phyloP scores from a whole-genome alignment of 73 alveolate genomes.

The Effrenium voratum region DNA sequence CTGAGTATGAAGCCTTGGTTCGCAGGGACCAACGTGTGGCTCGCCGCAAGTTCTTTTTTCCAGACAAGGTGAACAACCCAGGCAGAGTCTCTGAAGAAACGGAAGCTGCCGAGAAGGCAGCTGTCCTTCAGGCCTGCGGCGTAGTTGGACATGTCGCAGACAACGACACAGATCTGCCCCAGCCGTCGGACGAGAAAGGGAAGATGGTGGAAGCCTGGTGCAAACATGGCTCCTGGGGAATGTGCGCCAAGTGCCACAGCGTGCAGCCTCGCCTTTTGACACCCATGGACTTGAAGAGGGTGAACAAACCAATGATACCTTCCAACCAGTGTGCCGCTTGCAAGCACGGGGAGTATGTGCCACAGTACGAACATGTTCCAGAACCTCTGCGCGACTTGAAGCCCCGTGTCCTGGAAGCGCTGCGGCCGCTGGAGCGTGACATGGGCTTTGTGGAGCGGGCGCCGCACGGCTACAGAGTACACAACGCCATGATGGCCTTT shows the following conservation, averaged over 20 bases:
- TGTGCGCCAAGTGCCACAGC: neutral
- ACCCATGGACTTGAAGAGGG: neutral
- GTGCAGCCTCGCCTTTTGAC: neutral
- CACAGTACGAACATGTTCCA: neutral
- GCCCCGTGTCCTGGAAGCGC: neutral
- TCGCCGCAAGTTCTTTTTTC: slow-evolving; percentile 36
- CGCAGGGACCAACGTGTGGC: neutral
- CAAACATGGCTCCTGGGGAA: slow-evolving; percentile 16
- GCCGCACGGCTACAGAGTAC: slow-evolving; percentile 49
- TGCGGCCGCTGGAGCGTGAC: neutral
- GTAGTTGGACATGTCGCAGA: neutral
- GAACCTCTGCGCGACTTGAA: neutral
- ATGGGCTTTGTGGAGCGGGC: neutral
- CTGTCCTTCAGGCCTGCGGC: neutral
- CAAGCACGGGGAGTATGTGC: neutral
- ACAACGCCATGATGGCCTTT: slow-evolving; percentile 23
- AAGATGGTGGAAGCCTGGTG: neutral
- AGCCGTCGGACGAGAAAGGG: neutral
- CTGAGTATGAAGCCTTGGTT: neutral
- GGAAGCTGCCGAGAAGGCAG: neutral
- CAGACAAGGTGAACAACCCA: neutral
- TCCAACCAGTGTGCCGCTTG: neutral
- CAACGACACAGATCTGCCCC: slow-evolving; percentile 25
- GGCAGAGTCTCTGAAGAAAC: neutral
- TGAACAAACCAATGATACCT: neutral